Evolutionary conservation across 495 filamentous ascomycete species (phyloP).

Genomic region (Annulohypoxylon maeteangense): DNA sequence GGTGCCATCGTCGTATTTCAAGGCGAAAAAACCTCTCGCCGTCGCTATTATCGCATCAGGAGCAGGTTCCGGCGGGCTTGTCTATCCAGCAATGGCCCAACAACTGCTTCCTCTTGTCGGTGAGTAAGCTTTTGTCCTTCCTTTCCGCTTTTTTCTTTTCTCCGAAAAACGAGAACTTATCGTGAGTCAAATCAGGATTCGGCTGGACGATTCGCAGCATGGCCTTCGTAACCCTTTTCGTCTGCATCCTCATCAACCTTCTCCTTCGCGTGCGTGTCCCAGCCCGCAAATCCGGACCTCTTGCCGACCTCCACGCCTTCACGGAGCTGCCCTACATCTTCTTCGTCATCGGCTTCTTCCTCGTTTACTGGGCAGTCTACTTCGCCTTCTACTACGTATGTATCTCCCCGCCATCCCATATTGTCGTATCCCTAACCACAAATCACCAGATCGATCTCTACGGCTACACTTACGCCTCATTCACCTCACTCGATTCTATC

Average conservation of each 20-base stretch:
- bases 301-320: constrained; percentile 48
- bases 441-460: constrained; percentile 60
- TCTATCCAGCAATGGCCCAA: constrained; percentile 64
- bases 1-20: constrained; percentile 79
- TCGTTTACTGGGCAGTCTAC: constrained; percentile 72
- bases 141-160: constrained; percentile 46
- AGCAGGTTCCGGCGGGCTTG: constrained; percentile 69
- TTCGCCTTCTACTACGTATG: constrained; percentile 74
- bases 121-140: constrained; percentile 46
- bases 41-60: constrained; percentile 69
- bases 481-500: constrained; percentile 43
- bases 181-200: constrained; percentile 46
- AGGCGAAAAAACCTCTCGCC: constrained; percentile 71
- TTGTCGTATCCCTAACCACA: constrained; percentile 20
- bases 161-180: not conserved
- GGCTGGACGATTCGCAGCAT: constrained; percentile 54
- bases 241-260: constrained; percentile 48
- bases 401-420: constrained; percentile 26
- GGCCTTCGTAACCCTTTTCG: constrained; percentile 47
- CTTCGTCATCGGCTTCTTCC: constrained; percentile 40
- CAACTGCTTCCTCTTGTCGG: constrained; percentile 65
- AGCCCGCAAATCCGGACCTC: constrained; percentile 35
- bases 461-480: constrained; percentile 55
- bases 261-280: constrained; percentile 51
- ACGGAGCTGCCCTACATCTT: constrained; percentile 48